phyloP scores from a whole-genome alignment of 1,139 yeast species.

The Saccharomyces hybrid region DNA sequence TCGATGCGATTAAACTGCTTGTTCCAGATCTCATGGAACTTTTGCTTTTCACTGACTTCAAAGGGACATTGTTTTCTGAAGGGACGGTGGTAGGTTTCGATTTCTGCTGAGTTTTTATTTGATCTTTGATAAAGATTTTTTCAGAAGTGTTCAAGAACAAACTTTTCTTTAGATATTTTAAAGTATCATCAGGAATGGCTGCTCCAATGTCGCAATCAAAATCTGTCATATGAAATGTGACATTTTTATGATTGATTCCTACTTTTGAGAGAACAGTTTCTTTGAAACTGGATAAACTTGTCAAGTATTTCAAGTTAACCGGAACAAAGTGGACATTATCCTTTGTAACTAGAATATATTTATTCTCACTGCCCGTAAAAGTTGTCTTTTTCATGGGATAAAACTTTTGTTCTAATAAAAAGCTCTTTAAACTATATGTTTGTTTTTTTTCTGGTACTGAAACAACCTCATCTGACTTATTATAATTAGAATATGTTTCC shows the following conservation, averaged over 20 bases:
- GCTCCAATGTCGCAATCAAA: conserved; percentile 59
- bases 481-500: too few relatives aligned
- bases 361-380: too few relatives aligned
- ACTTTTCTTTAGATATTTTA: conserved; percentile 37
- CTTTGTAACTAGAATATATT: conserved; percentile 48
- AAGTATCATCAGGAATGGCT: conserved; percentile 44
- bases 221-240: conserved; percentile 64
- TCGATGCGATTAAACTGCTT: conserved; percentile 20
- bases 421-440: conserved; percentile 4
- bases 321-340: conserved; percentile 53
- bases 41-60: conserved; percentile 21
- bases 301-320: conserved; percentile 34
- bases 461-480: too few relatives aligned
- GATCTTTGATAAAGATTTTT: conserved; percentile 43
- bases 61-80: conserved; percentile 11
- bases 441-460: too few relatives aligned
- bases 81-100: conserved; percentile 12
- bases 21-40: conserved; percentile 23
- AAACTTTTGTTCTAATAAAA: conserved; percentile 31
- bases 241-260: conserved; percentile 38
- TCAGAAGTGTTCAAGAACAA: conserved; percentile 34
- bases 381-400: conserved; percentile 31
- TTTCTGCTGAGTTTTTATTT: conserved; percentile 14
- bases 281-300: conserved; percentile 35
- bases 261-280: conserved; percentile 37